Base-by-base conservation (phyloP, 306 rosid species). In the Ormosia semicastrata region DNA sequence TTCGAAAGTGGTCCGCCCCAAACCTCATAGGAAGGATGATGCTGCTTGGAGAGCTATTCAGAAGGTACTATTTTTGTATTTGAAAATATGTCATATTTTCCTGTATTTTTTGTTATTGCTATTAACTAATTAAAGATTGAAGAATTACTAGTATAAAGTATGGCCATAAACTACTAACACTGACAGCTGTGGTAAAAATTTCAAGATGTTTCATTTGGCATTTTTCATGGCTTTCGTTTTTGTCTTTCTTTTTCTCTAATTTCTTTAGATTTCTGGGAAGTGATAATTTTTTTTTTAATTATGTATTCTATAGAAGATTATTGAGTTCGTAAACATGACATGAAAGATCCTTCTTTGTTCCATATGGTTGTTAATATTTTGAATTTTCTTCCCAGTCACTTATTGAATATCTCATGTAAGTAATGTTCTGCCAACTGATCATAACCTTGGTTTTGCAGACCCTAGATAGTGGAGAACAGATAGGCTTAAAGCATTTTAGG, bases 11-110 rank as follows among this genome's bases (percentile, higher is more conserved):
- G 99, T 95, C 79, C 91, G 33, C 18, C 96, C 99, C n/a, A 95
- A 95, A 79, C 99, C 99, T 84, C 99, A 95, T 66, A 92, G 98
- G 84, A 95, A 50, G 75, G 90, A 86, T 10, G 92, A 66, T 76
- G 87, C 89, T 79, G 78, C 94, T 37, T 95, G 99, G 98, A 73
- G 6, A 84, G 96, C 97, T 46, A 88, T 95, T 68, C 90, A 90
- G 80, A 88, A 90, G 96, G 99, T 95, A 84, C 4, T 73, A 30
- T 30, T 80, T 47, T 17, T 71, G 14, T 73, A 32, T 11, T 56
- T 24, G 30, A 68, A 63, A 52, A 14, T 41, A 52, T 41, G 46
- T 71, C 33, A 77, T 18, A 43, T 43, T 57, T 71, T 44, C 15
- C 14, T 2, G 63, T 65, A 73, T 64, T 66, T 46, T 4, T 69